Percentiles rank a stretch among this genome's conserved stretches.
Evolutionary conservation across 345 rosid genomes (phyloP).

Genomic region (Acer campestre): DNA sequence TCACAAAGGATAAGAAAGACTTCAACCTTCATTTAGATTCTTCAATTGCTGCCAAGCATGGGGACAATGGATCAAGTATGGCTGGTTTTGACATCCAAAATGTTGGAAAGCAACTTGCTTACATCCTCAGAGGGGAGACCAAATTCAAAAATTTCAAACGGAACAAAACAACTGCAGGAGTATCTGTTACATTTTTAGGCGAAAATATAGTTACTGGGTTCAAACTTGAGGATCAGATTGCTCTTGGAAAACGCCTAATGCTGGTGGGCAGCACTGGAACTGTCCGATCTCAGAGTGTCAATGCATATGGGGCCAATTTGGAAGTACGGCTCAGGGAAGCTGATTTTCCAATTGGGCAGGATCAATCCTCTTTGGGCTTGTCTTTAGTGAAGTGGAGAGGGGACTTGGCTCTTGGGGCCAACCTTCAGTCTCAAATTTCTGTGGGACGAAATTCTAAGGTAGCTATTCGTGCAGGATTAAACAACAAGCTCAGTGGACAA

Average conservation of each 20-base stretch:
- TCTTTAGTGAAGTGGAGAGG: slow-evolving; percentile 95
- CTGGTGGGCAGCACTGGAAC: slow-evolving; percentile 89
- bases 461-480: slow-evolving; percentile 86
- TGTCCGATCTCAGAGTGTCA: slow-evolving; percentile 74
- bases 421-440: slow-evolving; percentile 85
- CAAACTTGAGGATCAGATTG: slow-evolving; percentile 86
- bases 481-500: slow-evolving; percentile 94
- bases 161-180: slow-evolving; percentile 78
- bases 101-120: slow-evolving; percentile 91
- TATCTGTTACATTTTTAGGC: slow-evolving; percentile 81
- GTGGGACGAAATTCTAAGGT: slow-evolving; percentile 75
- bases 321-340: slow-evolving; percentile 82
- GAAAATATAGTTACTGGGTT: slow-evolving; percentile 82
- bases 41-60: slow-evolving; percentile 76
- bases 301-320: slow-evolving; percentile 89
- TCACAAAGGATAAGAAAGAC: slow-evolving; percentile 96
- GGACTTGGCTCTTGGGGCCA: slow-evolving; percentile 89
- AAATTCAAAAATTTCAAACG: slow-evolving; percentile 72
- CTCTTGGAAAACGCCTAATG: slow-evolving; percentile 70
- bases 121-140: slow-evolving; percentile 79
- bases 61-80: slow-evolving; percentile 84
- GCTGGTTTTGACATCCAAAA: slow-evolving; percentile 97
- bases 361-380: slow-evolving; percentile 78
- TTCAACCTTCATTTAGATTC: slow-evolving; percentile 93
- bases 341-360: slow-evolving; percentile 92